Conservation (phyloP, 176 grass and related monocot genomes). For the Ensete glaucum region DNA sequence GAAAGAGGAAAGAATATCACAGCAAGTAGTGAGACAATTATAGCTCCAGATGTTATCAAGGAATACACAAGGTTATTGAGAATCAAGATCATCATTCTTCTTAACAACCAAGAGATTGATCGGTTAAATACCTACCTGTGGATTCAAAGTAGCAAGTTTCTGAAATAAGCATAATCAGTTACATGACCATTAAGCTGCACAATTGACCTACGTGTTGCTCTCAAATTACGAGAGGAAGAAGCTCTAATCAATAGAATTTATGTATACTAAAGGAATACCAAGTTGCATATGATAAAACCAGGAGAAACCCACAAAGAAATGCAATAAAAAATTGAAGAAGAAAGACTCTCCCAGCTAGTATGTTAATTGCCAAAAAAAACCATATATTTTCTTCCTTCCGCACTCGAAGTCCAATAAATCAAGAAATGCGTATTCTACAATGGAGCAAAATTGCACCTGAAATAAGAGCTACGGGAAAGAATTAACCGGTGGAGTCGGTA, state of each 20-base stretch:
- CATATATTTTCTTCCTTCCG: not conserved
- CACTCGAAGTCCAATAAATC: not conserved
- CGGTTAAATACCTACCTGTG: not conserved
- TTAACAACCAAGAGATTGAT: not conserved
- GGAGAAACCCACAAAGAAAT: not conserved
- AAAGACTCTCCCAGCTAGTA: too few species aligned
- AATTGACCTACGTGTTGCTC: too few species aligned
- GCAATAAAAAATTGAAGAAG: not conserved
- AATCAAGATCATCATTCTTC: not conserved
- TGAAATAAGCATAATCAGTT: not conserved
- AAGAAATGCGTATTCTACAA: not conserved
- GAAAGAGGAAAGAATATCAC: not conserved
- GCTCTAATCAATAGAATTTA: not conserved
- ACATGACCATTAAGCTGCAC: not conserved
- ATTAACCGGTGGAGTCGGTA: constrained; percentile 91
- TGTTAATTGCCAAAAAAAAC: too few species aligned
- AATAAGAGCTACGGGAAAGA: constrained; percentile 93
- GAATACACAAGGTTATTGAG: not conserved
- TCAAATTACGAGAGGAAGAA: not conserved
- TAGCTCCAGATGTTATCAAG: not conserved
- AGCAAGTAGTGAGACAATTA: not conserved
- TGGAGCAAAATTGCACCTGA: constrained; percentile 41
- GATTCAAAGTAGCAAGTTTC: not conserved
- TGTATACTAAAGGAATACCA: not conserved
- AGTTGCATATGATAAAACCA: too few species aligned